A percentile compares a stretch with the other conserved stretches of the same genome.
Conservation (phyloP, 371 early-diverging fungal genomes). For the Syncephalastrum sp. region DNA sequence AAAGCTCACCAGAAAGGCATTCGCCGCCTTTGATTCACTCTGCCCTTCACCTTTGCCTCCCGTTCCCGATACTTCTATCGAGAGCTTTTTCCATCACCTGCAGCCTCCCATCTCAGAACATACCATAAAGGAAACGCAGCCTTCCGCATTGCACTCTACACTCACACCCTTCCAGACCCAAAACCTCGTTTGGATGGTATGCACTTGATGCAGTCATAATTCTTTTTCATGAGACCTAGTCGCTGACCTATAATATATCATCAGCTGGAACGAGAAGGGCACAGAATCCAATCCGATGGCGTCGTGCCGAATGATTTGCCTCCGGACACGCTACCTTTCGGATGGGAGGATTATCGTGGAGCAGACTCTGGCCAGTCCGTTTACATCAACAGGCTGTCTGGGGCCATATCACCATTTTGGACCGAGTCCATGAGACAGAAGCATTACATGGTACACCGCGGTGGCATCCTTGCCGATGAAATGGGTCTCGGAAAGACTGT, state of each 20-base stretch:
- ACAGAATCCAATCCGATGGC: constrained; percentile 4
- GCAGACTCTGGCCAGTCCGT: constrained; percentile 7
- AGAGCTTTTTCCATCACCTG: constrained; percentile 23
- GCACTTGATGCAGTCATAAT: not conserved
- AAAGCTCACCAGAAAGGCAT: not conserved
- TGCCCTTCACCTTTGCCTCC: not conserved
- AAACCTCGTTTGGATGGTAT: constrained; percentile 42
- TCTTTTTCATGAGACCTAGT: too few relatives aligned
- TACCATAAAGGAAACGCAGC: constrained; percentile 5
- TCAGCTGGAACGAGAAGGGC: constrained; percentile 21
- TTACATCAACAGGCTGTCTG: constrained; percentile 16
- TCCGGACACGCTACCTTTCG: constrained; percentile 7
- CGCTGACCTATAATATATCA: not conserved
- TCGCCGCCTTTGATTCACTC: constrained; percentile 1
- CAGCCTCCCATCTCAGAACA: constrained; percentile 26
- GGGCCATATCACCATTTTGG: constrained; percentile 1
- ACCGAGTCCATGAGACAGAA: constrained; percentile 2
- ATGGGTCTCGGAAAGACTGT: constrained; percentile 79
- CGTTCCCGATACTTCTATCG: constrained; percentile 8
- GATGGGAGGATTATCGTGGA: constrained; percentile 12
- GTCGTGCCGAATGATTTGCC: not conserved
- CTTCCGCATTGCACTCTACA: constrained; percentile 14
- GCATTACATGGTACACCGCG: constrained; percentile 8
- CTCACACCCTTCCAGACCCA: constrained; percentile 40
- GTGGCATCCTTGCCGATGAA: constrained; percentile 56